A percentile compares a stretch with the other conserved stretches of the same genome.
Conservation (phyloP, 148 eudicot genomes). For the Silene conica region DNA sequence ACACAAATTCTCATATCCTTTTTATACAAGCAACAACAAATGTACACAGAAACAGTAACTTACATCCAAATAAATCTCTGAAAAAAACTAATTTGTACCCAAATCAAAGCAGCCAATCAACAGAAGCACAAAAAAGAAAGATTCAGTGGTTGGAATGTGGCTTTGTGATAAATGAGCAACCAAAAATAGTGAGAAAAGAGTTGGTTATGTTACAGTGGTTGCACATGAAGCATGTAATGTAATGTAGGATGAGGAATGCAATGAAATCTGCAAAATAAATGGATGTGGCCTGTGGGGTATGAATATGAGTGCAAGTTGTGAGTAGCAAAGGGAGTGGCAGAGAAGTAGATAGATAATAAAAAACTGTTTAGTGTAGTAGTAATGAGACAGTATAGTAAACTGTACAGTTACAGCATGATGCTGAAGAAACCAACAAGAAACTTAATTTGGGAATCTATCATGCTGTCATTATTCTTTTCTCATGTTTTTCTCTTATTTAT, state of each 20-base stretch:
- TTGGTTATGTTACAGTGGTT: neutral
- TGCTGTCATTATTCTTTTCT: conserved; percentile 19
- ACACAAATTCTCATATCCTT: neutral
- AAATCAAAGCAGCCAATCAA: conserved; percentile 7
- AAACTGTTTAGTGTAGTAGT: neutral
- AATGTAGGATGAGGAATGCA: conserved; percentile 3
- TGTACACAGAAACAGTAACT: neutral
- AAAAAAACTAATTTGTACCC: too few relatives aligned
- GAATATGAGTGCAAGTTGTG: conserved; percentile 11
- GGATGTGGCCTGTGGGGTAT: conserved; percentile 15
- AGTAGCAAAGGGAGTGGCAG: conserved; percentile 4
- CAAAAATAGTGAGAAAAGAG: neutral
- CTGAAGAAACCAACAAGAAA: conserved; percentile 21
- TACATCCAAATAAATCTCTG: neutral
- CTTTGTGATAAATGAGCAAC: neutral
- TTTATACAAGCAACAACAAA: neutral
- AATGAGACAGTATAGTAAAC: neutral
- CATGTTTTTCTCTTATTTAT: conserved; percentile 15
- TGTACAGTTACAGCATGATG: too few relatives aligned
- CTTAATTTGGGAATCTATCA: conserved; percentile 12
- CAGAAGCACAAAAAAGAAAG: conserved; percentile 8
- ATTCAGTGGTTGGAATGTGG: conserved; percentile 9
- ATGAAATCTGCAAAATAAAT: conserved; percentile 7
- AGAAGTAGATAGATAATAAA: conserved; percentile 1
- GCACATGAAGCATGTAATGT: conserved; percentile 7